These are phyloP conservation scores for Prunus armeniaca DNA, from an alignment of 306 rosid species.

Conservation along the genomic window DNA sequence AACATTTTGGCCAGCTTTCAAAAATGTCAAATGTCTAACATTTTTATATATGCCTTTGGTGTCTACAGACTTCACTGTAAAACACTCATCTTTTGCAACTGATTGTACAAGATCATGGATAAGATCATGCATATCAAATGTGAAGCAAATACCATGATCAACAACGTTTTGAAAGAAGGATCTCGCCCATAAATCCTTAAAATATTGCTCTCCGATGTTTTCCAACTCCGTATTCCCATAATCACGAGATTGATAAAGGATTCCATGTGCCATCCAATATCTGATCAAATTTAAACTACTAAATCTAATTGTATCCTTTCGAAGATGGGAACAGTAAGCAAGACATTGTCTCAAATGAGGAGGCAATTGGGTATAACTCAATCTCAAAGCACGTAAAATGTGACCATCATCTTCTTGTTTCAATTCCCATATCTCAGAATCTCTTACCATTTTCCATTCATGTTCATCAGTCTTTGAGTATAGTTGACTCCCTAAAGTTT, in stretches of 20 bases:
- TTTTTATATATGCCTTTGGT: too few species aligned
- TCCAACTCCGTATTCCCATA: too few species aligned
- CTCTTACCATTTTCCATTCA: neutral
- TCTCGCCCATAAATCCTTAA: too few species aligned
- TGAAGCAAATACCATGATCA: accelerated
- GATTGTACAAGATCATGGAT: too few species aligned
- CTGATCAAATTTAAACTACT: neutral
- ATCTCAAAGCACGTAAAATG: neutral
- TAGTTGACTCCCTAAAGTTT: constrained; percentile 17
- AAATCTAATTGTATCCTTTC: accelerated
- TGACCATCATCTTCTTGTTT: neutral
- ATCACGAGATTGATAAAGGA: too few species aligned
- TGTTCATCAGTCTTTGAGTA: neutral
- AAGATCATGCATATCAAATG: too few species aligned
- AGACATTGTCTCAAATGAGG: neutral
- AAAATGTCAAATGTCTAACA: too few species aligned
- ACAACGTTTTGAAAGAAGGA: too few species aligned
- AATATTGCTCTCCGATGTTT: too few species aligned
- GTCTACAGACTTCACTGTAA: too few species aligned
- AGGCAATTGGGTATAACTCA: neutral
- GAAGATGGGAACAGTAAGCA: neutral
- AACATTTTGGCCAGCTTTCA: too few species aligned
- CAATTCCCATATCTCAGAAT: constrained; percentile 4
- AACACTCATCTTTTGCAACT: too few species aligned
- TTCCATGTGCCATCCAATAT: neutral